Evolutionary conservation across 805 yeast species (phyloP).

Genomic region (Myxozyma melibiosi): DNA sequence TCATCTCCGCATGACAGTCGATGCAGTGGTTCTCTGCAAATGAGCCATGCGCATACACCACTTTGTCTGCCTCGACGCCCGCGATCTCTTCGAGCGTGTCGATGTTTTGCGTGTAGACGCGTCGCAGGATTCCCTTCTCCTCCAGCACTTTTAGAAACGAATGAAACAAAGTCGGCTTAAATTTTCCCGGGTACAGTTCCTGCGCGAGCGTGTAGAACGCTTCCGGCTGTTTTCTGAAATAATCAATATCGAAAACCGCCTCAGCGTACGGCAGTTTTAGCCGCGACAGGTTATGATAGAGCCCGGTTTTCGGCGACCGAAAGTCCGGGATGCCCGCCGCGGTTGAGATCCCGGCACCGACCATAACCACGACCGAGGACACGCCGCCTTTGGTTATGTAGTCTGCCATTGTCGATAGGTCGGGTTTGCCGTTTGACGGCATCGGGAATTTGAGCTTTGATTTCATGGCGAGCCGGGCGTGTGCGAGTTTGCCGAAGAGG

Average conservation of each 20-base stretch:
- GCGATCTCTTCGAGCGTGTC: slow-evolving; percentile 89
- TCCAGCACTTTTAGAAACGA: slow-evolving; percentile 67
- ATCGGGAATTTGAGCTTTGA: slow-evolving; percentile 3
- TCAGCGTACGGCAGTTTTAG: slow-evolving; percentile 87
- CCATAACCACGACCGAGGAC: slow-evolving; percentile 39
- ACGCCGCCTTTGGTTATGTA: slow-evolving; percentile 17
- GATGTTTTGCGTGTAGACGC: slow-evolving; percentile 90
- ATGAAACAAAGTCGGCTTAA: slow-evolving; percentile 81
- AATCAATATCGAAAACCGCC: slow-evolving; percentile 91
- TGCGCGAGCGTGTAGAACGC: slow-evolving; percentile 84
- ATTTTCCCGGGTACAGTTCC: slow-evolving; percentile 87
- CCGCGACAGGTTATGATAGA: slow-evolving; percentile 75
- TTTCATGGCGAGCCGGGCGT: not conserved
- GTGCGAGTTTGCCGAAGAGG: not conserved
- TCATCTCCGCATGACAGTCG: slow-evolving; percentile 63
- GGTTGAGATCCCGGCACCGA: slow-evolving; percentile 95
- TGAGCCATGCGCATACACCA: slow-evolving; percentile 95
- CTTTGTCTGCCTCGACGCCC: slow-evolving; percentile 62
- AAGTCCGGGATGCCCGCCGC: slow-evolving; percentile 95
- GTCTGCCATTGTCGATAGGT: slow-evolving; percentile 20
- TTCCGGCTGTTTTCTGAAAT: slow-evolving; percentile 69
- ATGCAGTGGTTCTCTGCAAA: slow-evolving; percentile 85
- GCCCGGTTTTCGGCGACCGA: slow-evolving; percentile 78
- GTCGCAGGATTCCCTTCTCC: slow-evolving; percentile 58
- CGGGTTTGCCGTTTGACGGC: slow-evolving; percentile 7